Conservation (phyloP, 176 grass and related monocot genomes). For the Phyllostachys edulis region DNA sequence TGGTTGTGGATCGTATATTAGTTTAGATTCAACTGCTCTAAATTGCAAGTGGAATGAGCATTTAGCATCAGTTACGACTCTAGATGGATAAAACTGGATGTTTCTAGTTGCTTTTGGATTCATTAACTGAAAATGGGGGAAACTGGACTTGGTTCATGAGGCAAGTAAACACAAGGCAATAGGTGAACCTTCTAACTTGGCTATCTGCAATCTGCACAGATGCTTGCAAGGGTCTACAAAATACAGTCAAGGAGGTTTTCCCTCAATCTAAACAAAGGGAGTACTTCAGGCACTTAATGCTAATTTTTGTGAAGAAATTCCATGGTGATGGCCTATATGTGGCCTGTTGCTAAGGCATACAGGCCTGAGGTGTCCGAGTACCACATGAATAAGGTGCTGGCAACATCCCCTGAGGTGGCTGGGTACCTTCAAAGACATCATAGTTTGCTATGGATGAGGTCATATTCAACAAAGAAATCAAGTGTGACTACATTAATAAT, state of each 20-base stretch:
- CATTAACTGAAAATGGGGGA: too few species aligned
- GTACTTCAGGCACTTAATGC: too few species aligned
- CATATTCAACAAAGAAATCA: background rate
- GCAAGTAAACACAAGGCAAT: background rate
- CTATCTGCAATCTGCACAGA: background rate
- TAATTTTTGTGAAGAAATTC: background rate
- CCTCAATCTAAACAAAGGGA: background rate
- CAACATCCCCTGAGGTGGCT: background rate
- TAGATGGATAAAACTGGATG: too few species aligned
- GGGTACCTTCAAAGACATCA: background rate
- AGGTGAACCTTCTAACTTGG: too few species aligned
- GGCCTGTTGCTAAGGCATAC: background rate
- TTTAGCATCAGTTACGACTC: too few species aligned
- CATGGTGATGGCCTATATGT: background rate
- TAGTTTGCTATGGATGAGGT: background rate
- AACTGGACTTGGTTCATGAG: too few species aligned
- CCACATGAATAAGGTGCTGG: background rate
- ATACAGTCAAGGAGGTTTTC: background rate
- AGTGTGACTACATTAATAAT: background rate
- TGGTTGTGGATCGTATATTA: too few species aligned
- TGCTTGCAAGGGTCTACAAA: background rate
- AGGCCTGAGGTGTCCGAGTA: background rate
- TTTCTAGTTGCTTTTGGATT: too few species aligned
- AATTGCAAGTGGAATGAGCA: too few species aligned
- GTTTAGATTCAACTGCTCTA: too few species aligned